These are phyloP conservation scores for Globisporangium recalcitrans DNA, from an alignment of 352 stramenopile species.

Conservation along the genomic window DNA sequence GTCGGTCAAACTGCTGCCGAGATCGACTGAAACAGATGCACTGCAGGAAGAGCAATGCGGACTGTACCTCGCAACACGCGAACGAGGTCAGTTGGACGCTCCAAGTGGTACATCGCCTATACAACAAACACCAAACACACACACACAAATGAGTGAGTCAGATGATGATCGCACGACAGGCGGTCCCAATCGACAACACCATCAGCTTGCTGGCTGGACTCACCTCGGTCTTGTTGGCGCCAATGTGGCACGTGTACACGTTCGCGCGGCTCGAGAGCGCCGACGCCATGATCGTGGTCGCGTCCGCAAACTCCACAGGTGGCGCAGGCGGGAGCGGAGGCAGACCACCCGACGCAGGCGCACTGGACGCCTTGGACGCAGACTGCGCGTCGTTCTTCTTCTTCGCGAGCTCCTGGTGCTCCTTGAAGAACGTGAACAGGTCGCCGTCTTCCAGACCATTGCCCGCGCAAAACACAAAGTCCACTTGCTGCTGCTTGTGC, in stretches of 20 bases:
- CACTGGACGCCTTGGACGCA: not conserved
- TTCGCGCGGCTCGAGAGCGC: conserved; percentile 42
- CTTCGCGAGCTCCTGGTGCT: conserved; percentile 43
- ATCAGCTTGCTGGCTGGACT: not conserved
- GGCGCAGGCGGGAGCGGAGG: conserved; percentile 15
- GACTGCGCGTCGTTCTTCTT: conserved; percentile 14
- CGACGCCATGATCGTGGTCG: conserved; percentile 16
- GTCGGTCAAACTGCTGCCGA: not conserved
- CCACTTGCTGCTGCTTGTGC: conserved; percentile 34
- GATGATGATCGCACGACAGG: not conserved
- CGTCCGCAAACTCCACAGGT: conserved; percentile 14
- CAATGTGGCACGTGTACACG: conserved; percentile 74
- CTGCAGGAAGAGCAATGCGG: not conserved
- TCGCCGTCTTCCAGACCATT: conserved; percentile 84
- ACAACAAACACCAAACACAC: not conserved
- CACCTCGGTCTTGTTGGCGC: conserved; percentile 67
- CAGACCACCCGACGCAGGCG: conserved; percentile 1
- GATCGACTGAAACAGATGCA: conserved; percentile 3
- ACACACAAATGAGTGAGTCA: not conserved
- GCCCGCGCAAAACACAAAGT: conserved; percentile 85
- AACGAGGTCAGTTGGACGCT: conserved; percentile 52
- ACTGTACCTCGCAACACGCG: conserved; percentile 50
- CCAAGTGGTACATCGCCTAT: conserved; percentile 69
- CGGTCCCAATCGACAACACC: not conserved
- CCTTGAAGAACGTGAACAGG: conserved; percentile 81